A percentile compares a stretch with the other conserved stretches of the same genome.
Conservation (phyloP, 2,329 filamentous ascomycete genomes). For the Fusarium drepaniforme region DNA sequence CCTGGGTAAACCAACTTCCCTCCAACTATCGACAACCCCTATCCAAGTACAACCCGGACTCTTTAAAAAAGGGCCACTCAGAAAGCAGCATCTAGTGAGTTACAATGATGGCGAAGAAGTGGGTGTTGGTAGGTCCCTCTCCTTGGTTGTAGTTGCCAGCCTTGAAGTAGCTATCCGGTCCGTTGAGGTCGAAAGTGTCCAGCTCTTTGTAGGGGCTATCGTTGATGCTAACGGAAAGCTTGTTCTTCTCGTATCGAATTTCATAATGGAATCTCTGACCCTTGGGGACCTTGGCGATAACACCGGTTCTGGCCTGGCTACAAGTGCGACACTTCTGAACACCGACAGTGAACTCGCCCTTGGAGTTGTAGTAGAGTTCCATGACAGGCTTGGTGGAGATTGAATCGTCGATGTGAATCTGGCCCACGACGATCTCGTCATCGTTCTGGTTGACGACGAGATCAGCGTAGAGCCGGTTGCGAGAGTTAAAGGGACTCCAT, state of each 20-base stretch:
- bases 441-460: conserved; percentile 1
- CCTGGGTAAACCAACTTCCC: no score
- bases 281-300: conserved; percentile 48
- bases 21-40: no score
- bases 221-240: conserved; percentile 44
- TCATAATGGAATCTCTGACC: conserved; percentile 52
- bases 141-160: conserved; percentile 54
- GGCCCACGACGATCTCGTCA: neutral
- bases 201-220: conserved; percentile 30
- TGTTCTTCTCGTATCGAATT: conserved; percentile 50
- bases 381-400: conserved; percentile 54
- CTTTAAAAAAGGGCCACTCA: neutral
- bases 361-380: conserved; percentile 53
- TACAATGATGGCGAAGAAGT: conserved; percentile 37
- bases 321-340: conserved; percentile 51
- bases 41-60: no score
- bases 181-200: conserved; percentile 44
- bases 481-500: conserved; percentile 42
- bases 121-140: conserved; percentile 40
- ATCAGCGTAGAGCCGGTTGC: neutral
- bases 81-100: conserved; percentile 12
- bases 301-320: conserved; percentile 44
- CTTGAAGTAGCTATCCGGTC: conserved; percentile 53
- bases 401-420: conserved; percentile 34
- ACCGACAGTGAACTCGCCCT: conserved; percentile 51